Base-by-base conservation (phyloP, 2,329 filamentous ascomycete genomes). In the Neopestalotiopsis rosae region DNA sequence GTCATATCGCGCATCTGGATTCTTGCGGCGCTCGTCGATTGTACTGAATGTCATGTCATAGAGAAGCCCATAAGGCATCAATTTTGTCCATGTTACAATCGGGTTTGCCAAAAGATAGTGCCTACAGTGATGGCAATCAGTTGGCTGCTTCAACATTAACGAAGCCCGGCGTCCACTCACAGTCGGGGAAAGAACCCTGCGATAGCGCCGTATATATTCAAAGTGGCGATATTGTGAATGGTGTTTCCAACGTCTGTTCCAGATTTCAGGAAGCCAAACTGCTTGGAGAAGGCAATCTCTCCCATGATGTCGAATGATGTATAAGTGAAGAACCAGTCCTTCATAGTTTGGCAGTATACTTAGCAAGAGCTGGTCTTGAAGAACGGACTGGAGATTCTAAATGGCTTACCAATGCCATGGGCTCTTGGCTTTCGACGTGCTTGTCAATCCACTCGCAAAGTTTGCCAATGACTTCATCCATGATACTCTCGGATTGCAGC, bases 291-390 rank as follows among this genome's bases (percentile, higher is more conserved):
- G 12, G 72, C 71, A 20, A 76, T 69, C 61, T 77, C 75, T 7
- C 75, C 75, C 14, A 75, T 69, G 24, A 74, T 72, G 69, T 78
- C 75, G 58, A 76, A 76, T 6, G 74, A 74, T 57, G 72, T 75
- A 56, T 69, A 71, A 6, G 66, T 65, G 56, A 71, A 65, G 66
- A 68, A 71, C 30, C 59, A 67, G 64, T 64, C 71, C 56, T 64
- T n/a, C n/a, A n/a, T n/a, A n/a, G n/a, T n/a, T n/a, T n/a, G n/a
- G n/a, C n/a, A 32, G 9, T 24, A 20, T 24, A 12, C 2, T 34
- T 5, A 20, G 30, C 12, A 14, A 5, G 6, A 9, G 59, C 34
- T 34, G 32, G 20, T 30, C 9, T n/a, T n/a, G n/a, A n/a, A n/a
- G n/a, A 38, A 3, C 30, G n/a, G 5, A n/a, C 30, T 1, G 3